Evolutionary conservation across 129 eudicot species (phyloP), one percentile per base, ranked within the genome.

Genomic region (Flaveria brownii): DNA sequence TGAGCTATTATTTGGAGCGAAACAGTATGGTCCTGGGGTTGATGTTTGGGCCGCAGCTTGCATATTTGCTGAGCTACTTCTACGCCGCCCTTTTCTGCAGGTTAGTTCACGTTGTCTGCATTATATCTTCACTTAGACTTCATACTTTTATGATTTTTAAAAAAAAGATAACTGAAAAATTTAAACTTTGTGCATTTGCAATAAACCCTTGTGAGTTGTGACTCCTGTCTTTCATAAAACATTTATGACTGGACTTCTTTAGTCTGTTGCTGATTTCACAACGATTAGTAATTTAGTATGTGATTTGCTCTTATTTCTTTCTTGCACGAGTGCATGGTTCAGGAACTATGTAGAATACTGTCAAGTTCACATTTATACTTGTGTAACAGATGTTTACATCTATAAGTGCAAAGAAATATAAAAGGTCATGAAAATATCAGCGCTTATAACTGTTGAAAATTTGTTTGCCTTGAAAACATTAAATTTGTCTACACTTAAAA

Each of bases 1-100:
- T 12, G 98, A 93, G 84, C 85, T 93, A 68, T 77, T 93, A 81
- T 93, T 93, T 88, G 98, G 98, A 66, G 92, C 96, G 41, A 93
- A 91, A 79, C 97, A 91, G 57, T 93, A 93, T 73, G 98, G 98
- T 72, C 91, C 98, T 28, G 97, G 93, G 59, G 98, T 93, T 30
- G 98, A 93, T 75, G 89, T 93, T 6, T 93, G 98, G 98, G 98
- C 97, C 81, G 98, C 98, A 15, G 98, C 98, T 76, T 93, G 98
- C 78, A 92, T 93, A 68, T 93, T 93, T 73, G 98, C 97, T 68
- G 98, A 93, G 74, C 96, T 93, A 42, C 92, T 93, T 55, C 70
- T 93, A 30, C 96, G 98, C 51, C 84, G 96, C 28, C 98, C 98
- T 66, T 93, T 93, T 78, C 82, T 93, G 69, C 98, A 91, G 97